Conservation (phyloP, 2,329 filamentous ascomycete genomes). For the Pestalotiopsis sp. region DNA sequence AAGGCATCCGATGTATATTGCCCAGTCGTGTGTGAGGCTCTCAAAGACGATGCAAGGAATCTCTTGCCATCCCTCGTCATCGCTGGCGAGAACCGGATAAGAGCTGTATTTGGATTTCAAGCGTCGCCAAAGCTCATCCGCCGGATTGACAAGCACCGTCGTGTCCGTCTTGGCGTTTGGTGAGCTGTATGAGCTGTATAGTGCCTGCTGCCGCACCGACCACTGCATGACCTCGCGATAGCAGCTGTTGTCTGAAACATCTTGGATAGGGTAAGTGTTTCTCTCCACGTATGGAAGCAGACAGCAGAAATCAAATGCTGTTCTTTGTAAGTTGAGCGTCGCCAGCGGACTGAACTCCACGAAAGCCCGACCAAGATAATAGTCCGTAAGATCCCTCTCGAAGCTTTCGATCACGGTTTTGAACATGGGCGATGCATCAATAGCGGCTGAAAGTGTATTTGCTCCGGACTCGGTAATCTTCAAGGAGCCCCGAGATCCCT, state of each 20-base stretch:
- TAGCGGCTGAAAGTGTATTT: not conserved
- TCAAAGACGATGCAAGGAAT: not conserved
- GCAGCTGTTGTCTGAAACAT: not conserved
- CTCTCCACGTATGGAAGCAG: not conserved
- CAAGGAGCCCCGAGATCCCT: not conserved
- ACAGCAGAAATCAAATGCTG: not conserved
- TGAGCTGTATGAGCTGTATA: not conserved
- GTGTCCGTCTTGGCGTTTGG: not conserved
- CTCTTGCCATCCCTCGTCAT: not conserved
- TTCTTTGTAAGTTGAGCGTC: not conserved
- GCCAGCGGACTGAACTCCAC: not conserved
- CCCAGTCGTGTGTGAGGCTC: not conserved
- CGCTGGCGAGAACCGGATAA: not conserved
- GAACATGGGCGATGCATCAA: not conserved
- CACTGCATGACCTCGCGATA: not conserved
- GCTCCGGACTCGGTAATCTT: not conserved
- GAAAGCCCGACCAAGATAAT: not conserved
- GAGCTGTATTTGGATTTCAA: not conserved
- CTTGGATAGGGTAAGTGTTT: not conserved
- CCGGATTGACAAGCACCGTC: not conserved
- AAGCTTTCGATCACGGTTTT: not conserved
- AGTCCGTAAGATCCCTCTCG: not conserved
- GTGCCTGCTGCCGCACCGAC: not conserved
- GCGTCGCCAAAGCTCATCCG: not conserved
- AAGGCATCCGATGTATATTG: not conserved